Conservation (phyloP, 495 filamentous ascomycete genomes). For the Hypomontagnella monticulosa region DNA sequence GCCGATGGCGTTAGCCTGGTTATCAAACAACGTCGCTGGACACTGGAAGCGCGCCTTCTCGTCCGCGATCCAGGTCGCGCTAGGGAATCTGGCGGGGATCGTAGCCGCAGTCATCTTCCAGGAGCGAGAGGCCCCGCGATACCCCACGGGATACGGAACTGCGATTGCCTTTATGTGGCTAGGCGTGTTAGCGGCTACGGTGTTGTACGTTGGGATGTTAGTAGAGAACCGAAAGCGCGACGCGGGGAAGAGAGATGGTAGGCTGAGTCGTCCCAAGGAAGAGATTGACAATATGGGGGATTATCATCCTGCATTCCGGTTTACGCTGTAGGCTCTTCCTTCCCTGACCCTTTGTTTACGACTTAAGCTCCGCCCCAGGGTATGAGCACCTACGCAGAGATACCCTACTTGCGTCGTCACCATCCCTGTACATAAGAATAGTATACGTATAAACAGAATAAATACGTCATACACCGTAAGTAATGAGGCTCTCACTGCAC, state of each 20-base stretch:
- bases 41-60: conserved; percentile 71
- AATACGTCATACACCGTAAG: no score
- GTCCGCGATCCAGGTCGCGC: conserved; percentile 62
- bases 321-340: conserved; percentile 50
- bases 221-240: conserved; percentile 66
- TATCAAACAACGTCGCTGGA: conserved; percentile 61
- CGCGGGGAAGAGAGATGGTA: conserved; percentile 61
- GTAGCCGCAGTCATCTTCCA: conserved; percentile 63
- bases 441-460: no score
- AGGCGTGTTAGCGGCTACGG: conserved; percentile 52
- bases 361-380: no score
- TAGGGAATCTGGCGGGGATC: conserved; percentile 68
- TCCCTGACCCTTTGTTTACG: no score
- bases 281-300: conserved; percentile 67
- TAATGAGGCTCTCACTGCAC: no score
- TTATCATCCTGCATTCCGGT: conserved; percentile 66
- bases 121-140: conserved; percentile 57
- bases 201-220: conserved; percentile 56
- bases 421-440: no score
- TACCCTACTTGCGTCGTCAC: no score
- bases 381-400: no score
- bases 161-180: conserved; percentile 62
- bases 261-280: conserved; percentile 54
- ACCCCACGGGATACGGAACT: conserved; percentile 60
- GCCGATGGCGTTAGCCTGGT: conserved; percentile 65